Base-by-base conservation (phyloP, 2,329 filamentous ascomycete species). In the Magnaporthales sp. region DNA sequence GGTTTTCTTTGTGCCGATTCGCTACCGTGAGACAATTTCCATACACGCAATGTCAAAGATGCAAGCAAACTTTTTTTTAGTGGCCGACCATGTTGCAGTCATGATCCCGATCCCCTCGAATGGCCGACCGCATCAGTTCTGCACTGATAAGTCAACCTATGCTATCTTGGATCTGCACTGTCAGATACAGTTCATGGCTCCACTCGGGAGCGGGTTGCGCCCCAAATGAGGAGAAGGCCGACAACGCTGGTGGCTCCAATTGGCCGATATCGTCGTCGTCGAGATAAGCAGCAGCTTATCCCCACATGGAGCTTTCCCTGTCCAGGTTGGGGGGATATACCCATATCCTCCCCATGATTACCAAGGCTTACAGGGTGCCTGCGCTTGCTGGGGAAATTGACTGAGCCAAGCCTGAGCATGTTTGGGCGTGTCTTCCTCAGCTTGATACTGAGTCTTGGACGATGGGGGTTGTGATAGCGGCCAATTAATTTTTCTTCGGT, bases 141-240 rank as follows among this genome's bases (percentile, higher is more conserved):
- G 38, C 38, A 46, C 38, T 46, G 38, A 46, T 46, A 46, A 46
- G 38, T 46, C 38, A 46, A 46, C n/a, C 15, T 19, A 46, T 46
- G 38, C 38, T 46, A 46, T 46, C 38, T 46, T 8, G 19, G 38
- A 46, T 46, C 38, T n/a, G 19, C 38, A 46, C 7, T 7, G 38
- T 46, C n/a, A 19, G 15, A 46, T 46, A 19, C 38, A 19, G 38
- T 46, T 46, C 6, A 5, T n/a, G 19, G n/a, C 38, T 46, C 38
- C 38, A 46, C 38, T 46, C 38, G 38, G 38, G 38, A 46, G 38
- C 38, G 38, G 38, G 38, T n/a, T 46, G 13, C 26, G 24, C 26
- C 24, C 54, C 56, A 60, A 60, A 60, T 60, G 56, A 60, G 56
- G 56, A 60, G 56, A 60, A 26, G 56, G 26, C 56, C 26, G 56